Conservation (phyloP, 306 rosid genomes). For the Luffa aegyptiaca region DNA sequence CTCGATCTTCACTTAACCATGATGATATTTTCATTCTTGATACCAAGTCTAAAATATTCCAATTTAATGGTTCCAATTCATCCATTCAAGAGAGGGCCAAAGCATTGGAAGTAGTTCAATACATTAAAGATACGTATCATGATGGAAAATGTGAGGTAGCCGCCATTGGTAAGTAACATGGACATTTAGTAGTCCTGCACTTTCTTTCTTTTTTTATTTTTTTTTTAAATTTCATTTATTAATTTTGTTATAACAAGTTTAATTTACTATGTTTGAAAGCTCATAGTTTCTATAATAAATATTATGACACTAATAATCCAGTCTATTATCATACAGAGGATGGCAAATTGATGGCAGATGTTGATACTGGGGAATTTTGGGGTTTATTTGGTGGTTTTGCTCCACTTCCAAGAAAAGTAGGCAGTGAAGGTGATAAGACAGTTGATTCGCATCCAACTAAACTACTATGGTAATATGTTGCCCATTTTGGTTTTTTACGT, state of each 20-base stretch:
- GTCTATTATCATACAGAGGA: slow-evolving; percentile 54
- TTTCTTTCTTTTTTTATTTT: background rate
- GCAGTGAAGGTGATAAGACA: slow-evolving; percentile 37
- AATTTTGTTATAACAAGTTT: background rate
- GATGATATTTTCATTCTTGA: slow-evolving; percentile 90
- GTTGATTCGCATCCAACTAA: slow-evolving; percentile 50
- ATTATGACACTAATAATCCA: background rate
- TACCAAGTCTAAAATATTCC: slow-evolving; percentile 80
- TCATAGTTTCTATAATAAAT: background rate
- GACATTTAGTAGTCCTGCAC: background rate
- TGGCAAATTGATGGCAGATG: slow-evolving; percentile 95
- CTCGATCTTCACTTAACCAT: slow-evolving; percentile 78
- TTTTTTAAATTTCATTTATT: background rate
- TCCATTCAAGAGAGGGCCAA: slow-evolving; percentile 97
- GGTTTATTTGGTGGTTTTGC: slow-evolving; percentile 95
- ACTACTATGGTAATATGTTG: slow-evolving; percentile 53
- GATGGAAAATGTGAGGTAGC: slow-evolving; percentile 94
- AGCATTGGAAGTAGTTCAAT: slow-evolving; percentile 93
- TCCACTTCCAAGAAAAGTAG: slow-evolving; percentile 84
- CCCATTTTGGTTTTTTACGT: slow-evolving; percentile 12
- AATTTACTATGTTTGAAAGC: background rate
- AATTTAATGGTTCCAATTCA: slow-evolving; percentile 90
- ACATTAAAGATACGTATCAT: slow-evolving; percentile 80
- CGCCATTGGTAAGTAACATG: slow-evolving; percentile 62
- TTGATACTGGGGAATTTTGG: slow-evolving; percentile 95